These are phyloP conservation scores for Candida chauliodis DNA, from an alignment of 805 yeast species.

Conservation along the genomic window DNA sequence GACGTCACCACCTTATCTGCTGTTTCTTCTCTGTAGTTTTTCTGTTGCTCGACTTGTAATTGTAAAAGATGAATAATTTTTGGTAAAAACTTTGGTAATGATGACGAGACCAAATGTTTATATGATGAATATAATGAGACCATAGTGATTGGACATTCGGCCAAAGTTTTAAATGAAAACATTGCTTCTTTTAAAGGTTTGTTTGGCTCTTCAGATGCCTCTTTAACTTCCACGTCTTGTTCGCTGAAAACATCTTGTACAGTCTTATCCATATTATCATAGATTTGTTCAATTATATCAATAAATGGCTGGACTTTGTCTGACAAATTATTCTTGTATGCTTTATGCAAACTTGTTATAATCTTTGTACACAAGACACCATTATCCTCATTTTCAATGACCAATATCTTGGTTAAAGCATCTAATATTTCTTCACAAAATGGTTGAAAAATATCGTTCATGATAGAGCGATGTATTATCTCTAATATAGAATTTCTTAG, in stretches of 20 bases:
- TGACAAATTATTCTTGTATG: slow-evolving; percentile 64
- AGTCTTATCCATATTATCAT: slow-evolving; percentile 72
- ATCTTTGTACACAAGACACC: slow-evolving; percentile 89
- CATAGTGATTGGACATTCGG: slow-evolving; percentile 97
- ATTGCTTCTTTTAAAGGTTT: slow-evolving; percentile 63
- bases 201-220: slow-evolving; percentile 50
- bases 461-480: slow-evolving; percentile 73
- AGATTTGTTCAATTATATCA: slow-evolving; percentile 69
- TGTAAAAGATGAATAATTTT: slow-evolving; percentile 70
- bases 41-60: slow-evolving; percentile 79
- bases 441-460: slow-evolving; percentile 77
- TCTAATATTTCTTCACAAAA: slow-evolving; percentile 61
- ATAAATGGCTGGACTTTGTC: slow-evolving; percentile 79
- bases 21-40: slow-evolving; percentile 36
- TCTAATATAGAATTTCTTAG: slow-evolving; percentile 75
- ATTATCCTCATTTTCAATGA: slow-evolving; percentile 88
- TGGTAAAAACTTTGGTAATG: slow-evolving; percentile 77
- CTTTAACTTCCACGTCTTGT: slow-evolving; percentile 51
- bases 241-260: slow-evolving; percentile 49
- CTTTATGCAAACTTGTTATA: slow-evolving; percentile 78
- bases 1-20: slow-evolving; percentile 63
- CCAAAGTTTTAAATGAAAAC: slow-evolving; percentile 82
- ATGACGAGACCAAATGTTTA: slow-evolving; percentile 65
- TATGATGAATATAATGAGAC: slow-evolving; percentile 88
- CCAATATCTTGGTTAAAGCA: slow-evolving; percentile 55